These are phyloP conservation scores for Hemileia vastatrix DNA, from an alignment of 1,284 basidiomycete genomes.

Conservation along the genomic window DNA sequence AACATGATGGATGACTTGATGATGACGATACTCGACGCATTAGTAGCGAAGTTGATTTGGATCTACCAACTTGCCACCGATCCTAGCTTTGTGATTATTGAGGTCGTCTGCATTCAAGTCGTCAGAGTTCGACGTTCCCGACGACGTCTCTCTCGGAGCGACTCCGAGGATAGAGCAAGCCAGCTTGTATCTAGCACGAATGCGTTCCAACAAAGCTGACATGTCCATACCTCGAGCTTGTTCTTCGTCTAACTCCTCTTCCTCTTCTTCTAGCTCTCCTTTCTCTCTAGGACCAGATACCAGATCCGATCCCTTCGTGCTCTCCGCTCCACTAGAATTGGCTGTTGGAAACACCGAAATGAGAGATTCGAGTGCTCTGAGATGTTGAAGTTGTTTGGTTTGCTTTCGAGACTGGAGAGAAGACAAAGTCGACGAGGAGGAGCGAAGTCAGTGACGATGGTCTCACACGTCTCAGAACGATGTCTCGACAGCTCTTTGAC, in stretches of 20 bases:
- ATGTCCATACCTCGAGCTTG: conserved; percentile 57
- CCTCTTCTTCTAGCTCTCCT: conserved; percentile 18
- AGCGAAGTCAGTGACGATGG: neutral
- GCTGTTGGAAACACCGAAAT: conserved; percentile 64
- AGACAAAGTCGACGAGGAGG: neutral
- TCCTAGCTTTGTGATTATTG: neutral
- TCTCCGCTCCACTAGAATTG: conserved; percentile 52
- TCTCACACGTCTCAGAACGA: neutral
- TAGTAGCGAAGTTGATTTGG: conserved; percentile 29
- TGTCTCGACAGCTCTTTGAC: conserved; percentile 49
- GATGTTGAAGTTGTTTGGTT: conserved; percentile 55
- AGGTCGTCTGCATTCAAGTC: neutral
- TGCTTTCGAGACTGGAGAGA: conserved; percentile 24
- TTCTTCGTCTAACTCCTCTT: conserved; percentile 41
- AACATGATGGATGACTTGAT: too few relatives aligned
- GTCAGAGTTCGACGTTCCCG: conserved; percentile 1
- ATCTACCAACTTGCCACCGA: conserved; percentile 30
- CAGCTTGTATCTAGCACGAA: conserved; percentile 75
- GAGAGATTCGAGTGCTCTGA: conserved; percentile 59
- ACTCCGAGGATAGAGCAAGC: conserved; percentile 75
- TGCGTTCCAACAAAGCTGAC: conserved; percentile 64
- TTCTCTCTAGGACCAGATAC: neutral
- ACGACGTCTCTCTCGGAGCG: conserved; percentile 50
- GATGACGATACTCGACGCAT: neutral
- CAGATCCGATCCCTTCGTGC: conserved; percentile 8